Conservation (phyloP, 192 early-diverging fungal species). For the Coemansia interrupta region DNA sequence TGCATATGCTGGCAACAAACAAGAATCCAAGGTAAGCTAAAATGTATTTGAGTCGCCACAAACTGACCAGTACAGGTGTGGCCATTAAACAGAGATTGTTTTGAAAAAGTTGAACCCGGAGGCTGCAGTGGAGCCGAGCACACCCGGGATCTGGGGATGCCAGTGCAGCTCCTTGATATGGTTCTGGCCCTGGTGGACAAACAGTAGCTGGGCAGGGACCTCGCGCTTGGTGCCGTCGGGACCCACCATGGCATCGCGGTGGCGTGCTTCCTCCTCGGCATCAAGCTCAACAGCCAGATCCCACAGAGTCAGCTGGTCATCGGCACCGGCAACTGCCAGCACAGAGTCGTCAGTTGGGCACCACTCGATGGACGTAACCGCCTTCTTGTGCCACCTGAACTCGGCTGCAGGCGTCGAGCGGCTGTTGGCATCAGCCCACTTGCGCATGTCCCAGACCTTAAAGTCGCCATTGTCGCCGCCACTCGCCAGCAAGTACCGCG, state of each 20-base stretch:
- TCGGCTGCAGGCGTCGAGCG: constrained; percentile 74
- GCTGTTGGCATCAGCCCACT: constrained; percentile 45
- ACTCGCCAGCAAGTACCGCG: constrained; percentile 84
- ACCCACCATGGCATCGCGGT: constrained; percentile 54
- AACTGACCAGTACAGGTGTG: too few species aligned
- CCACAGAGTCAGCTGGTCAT: constrained; percentile 96
- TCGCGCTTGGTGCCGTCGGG: constrained; percentile 62
- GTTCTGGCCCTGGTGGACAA: constrained; percentile 90
- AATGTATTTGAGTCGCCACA: not conserved
- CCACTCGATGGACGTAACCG: constrained; percentile 97
- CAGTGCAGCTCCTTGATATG: constrained; percentile 96
- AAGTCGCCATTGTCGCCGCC: constrained; percentile 92
- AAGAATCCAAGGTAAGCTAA: not conserved
- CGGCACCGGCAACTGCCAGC: constrained; percentile 84
- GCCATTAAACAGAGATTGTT: constrained; percentile 76
- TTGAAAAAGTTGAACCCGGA: constrained; percentile 97
- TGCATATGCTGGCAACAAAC: too few species aligned
- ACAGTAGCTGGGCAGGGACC: constrained; percentile 92
- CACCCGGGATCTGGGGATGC: constrained; percentile 92
- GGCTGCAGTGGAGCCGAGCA: constrained; percentile 77
- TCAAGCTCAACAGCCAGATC: constrained; percentile 96
- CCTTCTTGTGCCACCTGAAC: constrained; percentile 90
- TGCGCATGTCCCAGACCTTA: constrained; percentile 92
- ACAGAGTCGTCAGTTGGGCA: constrained; percentile 88
- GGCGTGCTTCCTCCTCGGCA: constrained; percentile 75